Evolutionary conservation across 2,329 filamentous ascomycete species (phyloP).

Genomic region (Exserohilum turcica): DNA sequence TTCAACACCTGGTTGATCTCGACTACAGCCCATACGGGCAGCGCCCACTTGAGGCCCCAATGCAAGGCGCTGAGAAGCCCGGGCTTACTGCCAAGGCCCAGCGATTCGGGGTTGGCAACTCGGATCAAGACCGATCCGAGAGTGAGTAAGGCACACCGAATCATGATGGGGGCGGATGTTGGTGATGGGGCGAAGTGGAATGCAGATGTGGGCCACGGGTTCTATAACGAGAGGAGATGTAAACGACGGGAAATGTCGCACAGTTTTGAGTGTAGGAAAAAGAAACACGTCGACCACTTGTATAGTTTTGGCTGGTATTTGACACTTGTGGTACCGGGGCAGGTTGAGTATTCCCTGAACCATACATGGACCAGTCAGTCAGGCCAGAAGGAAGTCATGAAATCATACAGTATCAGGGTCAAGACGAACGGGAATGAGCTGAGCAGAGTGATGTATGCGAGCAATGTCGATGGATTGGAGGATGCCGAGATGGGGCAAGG

Average conservation of each 20-base stretch:
- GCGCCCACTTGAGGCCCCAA: slow-evolving; percentile 34
- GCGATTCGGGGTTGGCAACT: slow-evolving; percentile 24
- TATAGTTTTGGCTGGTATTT: not conserved
- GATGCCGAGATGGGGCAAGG: not conserved
- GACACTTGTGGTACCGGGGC: not conserved
- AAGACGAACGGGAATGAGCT: too few species aligned
- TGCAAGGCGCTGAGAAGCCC: slow-evolving; percentile 29
- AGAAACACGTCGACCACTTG: not conserved
- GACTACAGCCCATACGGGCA: slow-evolving; percentile 28
- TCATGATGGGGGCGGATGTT: slow-evolving; percentile 19
- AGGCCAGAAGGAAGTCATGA: not conserved
- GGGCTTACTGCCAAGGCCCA: slow-evolving; percentile 23
- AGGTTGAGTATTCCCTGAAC: not conserved
- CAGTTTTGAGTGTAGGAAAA: not conserved
- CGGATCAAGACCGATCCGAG: slow-evolving; percentile 26
- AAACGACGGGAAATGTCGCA: not conserved
- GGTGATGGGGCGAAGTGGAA: slow-evolving; percentile 2
- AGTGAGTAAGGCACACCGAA: slow-evolving; percentile 26
- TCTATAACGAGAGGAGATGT: too few species aligned
- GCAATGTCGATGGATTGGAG: not conserved
- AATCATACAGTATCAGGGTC: not conserved
- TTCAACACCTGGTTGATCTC: slow-evolving; percentile 38
- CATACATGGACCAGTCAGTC: not conserved
- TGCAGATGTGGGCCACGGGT: slow-evolving; percentile 3
- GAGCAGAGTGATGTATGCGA: too few species aligned